phyloP scores from a whole-genome alignment of 495 filamentous ascomycete genomes.

The Aspergillus kassunensis region DNA sequence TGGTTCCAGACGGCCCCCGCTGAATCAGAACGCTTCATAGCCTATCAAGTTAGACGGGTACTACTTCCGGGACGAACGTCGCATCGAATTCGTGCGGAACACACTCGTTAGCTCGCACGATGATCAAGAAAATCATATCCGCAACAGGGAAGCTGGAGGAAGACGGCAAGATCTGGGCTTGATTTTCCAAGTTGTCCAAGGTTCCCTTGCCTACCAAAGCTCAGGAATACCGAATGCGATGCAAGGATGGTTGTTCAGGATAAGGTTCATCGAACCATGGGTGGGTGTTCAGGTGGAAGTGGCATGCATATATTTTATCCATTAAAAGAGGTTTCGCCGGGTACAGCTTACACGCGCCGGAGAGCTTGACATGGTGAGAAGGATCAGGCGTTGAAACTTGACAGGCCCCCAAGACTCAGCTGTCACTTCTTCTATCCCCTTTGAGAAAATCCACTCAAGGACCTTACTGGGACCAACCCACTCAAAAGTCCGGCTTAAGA shows the following conservation, averaged over 20 bases:
- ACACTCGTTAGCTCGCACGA: background rate
- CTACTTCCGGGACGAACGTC: background rate
- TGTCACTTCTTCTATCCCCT: background rate
- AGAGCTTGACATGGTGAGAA: too few species aligned
- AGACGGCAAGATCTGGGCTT: too few species aligned
- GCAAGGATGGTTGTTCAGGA: too few species aligned
- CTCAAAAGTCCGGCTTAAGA: background rate
- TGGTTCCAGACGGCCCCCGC: background rate
- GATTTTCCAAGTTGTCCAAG: too few species aligned
- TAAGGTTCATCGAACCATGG: too few species aligned
- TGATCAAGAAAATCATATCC: background rate
- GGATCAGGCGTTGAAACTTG: background rate
- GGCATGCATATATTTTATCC: background rate
- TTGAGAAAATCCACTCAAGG: background rate
- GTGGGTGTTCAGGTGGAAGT: too few species aligned
- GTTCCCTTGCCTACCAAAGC: too few species aligned
- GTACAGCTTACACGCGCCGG: too few species aligned
- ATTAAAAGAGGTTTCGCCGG: background rate
- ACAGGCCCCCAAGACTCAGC: too few species aligned
- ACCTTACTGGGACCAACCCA: background rate
- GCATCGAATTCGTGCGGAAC: background rate
- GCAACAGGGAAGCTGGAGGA: too few species aligned
- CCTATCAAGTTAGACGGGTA: background rate
- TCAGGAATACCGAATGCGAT: too few species aligned
- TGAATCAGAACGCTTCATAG: background rate